Evolutionary conservation across 208 protist species (phyloP).

Genomic region (Naegleria gruberi): DNA sequence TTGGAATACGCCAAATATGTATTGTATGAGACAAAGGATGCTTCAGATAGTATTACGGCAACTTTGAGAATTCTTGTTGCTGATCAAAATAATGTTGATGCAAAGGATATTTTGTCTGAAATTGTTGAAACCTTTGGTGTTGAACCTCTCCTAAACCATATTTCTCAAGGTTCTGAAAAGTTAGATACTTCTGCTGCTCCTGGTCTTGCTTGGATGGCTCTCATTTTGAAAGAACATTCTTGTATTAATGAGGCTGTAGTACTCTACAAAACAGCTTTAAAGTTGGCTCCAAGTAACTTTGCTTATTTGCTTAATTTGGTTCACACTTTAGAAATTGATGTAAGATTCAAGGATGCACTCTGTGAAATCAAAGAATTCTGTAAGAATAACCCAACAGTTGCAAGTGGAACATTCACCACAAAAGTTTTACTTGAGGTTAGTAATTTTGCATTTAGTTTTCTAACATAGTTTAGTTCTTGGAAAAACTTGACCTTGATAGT

Average conservation of each 20-base stretch:
- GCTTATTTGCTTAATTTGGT: background rate
- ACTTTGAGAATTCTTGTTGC: background rate
- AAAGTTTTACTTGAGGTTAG: background rate
- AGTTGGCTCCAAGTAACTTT: background rate
- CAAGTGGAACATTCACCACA: background rate
- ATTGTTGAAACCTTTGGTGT: background rate
- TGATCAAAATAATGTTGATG: background rate
- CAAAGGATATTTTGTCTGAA: background rate
- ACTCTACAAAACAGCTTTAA: background rate
- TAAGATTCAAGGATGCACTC: background rate
- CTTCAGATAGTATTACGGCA: background rate
- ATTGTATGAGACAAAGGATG: background rate
- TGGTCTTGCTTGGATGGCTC: background rate
- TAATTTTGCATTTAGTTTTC: background rate
- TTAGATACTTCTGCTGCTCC: background rate
- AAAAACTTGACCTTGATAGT: background rate
- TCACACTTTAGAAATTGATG: background rate
- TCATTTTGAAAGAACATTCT: background rate
- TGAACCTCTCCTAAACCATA: background rate
- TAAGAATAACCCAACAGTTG: background rate
- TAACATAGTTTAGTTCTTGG: background rate
- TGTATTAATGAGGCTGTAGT: background rate
- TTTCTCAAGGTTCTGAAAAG: background rate
- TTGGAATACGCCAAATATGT: conserved; percentile 1
- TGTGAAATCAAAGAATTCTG: background rate